Evolutionary conservation across 1,284 basidiomycete species (phyloP), one percentile per base, ranked within the genome.

Genomic region (Cryptococcus amylolentus): DNA sequence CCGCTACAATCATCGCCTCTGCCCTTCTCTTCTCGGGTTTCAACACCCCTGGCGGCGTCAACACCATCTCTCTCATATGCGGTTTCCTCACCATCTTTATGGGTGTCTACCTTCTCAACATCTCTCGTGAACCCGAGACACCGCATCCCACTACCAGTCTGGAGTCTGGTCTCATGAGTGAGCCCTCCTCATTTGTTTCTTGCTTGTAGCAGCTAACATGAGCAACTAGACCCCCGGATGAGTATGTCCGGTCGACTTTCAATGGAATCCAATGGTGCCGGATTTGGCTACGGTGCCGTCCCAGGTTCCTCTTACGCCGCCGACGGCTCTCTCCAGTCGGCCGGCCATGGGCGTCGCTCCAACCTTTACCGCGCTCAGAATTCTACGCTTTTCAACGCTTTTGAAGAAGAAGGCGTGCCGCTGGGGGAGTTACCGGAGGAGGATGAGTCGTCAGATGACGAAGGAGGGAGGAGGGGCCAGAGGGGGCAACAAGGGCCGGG

Each of bases 1-100:
- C 91, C 2, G 88, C 88, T 12, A 98, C 95, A 28, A 90, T 97
- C 69, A 82, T 95, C 52, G 93, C 95, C 0, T 97, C 93, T 51
- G 85, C 97, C 62, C 92, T 98, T 65, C 84, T 98, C 60, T 98
- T 98, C 83, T 89, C 91, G 80, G 95, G 95, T 1, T 90, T 98
- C 82, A 94, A 97, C 79, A 98, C 92, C 3, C 84, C 86, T 18
- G 86, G 86, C 59, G 86, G 85, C 4, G 84, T 84, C 39, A 89
- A 91, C 76, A 89, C 89, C 35, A 71, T 92, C 45, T 93, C 91
- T 2, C 84, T 96, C 42, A 80, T 96, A 52, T 84, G 85, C 57
- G 93, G 93, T 47, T 94, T 96, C 78, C 80, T 88, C 60, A 84
- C 89, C 66, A 96, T 90, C 52, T 96, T 95, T 80, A 84, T 94